Base-by-base conservation (phyloP, 371 early-diverging fungal genomes). In the Mucor saturninus region DNA sequence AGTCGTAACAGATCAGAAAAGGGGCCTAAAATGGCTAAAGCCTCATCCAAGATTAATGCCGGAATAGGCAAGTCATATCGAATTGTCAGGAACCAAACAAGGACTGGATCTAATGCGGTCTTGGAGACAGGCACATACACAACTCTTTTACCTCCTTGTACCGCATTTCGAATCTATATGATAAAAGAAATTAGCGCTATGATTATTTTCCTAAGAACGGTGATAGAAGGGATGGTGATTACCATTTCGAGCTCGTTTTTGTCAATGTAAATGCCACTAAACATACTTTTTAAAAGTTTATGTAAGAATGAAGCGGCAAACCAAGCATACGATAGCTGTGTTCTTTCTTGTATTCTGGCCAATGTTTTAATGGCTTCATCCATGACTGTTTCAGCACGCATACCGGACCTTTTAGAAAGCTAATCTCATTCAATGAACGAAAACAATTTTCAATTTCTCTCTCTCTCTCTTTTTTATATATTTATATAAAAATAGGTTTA, bases 41-140 rank as follows among this genome's bases (percentile, higher is more conserved):
- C 74, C 52, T 74, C 75, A 48, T 74, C 75, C 2, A 68, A 28
- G 3, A 68, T 42, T 0, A 74, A 38, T 0, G 66, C 65, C 14
- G 75, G 75, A 38, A 74, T 66, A 10, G 75, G 75, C 26, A 74
- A 38, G 8, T 68, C 54, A 29, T 74, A 74, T n/a, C 71, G 57
- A 37, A 74, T 65, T 14, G 66, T 54, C 30, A 74, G 43, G 45
- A 65, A 74, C 75, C 75, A 74, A 4, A 74, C 67, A 10, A 74
- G 45, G 3, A 74, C 37, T 10, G 75, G 69, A 31, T 74, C 75
- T 40, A 74, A 39, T 5, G 61, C 59, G 4, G 75, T 71, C 40
- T 68, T 71, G 2, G 72, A 71, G 1, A 74, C 65, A n/a, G 75
- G 75, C 4, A 74, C 64, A 64, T 74, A 74, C 0, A 74, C 64